Base-by-base conservation (phyloP, 164 flowering plant genomes). In the Pachysandra terminalis region DNA sequence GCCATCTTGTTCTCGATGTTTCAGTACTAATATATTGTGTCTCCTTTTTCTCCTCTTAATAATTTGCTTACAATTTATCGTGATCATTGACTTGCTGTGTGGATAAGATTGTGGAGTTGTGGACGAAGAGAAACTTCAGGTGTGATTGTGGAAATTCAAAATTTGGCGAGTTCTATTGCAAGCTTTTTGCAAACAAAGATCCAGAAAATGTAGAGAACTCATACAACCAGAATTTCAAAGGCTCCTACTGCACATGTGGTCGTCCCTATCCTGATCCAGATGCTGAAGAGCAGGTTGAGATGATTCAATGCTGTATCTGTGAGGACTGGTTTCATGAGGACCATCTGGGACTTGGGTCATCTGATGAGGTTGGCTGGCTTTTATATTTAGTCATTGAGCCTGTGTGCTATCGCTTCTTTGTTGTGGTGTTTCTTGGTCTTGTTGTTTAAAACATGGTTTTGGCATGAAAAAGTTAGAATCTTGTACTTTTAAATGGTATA, bases 321-420 rank as follows among this genome's bases (percentile, higher is more conserved):
- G 99, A 96, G 81, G 99, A 96, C 74, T 96, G 98, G 99, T 87
- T 93, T 78, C 99, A 96, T 81, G 96, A 88, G 77, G 91, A 87
- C 70, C 98, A 96, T 82, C 67, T 91, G 25, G 92, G 96, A 73
- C 87, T 96, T 59, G 84, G 74, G 35, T 76, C 95, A 53, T 21
- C 79, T 69, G 84, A 84, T 40, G 84, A 88, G 98, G 99, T 92
- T 70, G 45, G 68, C 6, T 59, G 27, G 53, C 28, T 24, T 28
- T 45, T 23, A 25, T 10, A 55, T 23, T 25, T 59, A 19, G 37
- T 45, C 9, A 14, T 64, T 65, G 12, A 27, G 19, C 25, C 26
- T 12, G 26, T 12, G 37, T 32, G 22, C 17, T 26, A 19, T 21
- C 40, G 15, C 59, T 21, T 40, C 19, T 59, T 24, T 54, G 23